Conservation (phyloP, 441 rosid genomes). For the Euphorbia corollata region DNA sequence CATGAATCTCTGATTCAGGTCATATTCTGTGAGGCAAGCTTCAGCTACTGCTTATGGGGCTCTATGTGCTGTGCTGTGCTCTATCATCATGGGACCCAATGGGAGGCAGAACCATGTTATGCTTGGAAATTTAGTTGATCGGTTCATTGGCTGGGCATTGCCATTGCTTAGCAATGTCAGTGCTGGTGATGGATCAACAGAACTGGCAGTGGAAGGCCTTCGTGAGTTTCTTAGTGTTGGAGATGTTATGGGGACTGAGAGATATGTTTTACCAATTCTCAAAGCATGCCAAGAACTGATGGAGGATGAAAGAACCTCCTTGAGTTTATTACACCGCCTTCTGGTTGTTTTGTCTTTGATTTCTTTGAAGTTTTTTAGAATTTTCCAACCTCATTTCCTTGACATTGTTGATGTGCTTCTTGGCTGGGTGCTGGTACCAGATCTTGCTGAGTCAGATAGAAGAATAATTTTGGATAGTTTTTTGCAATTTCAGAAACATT, state of each 20-base stretch:
- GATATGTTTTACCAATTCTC: slow-evolving; percentile 74
- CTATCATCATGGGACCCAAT: slow-evolving; percentile 61
- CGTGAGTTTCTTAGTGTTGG: slow-evolving; percentile 81
- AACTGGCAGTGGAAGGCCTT: slow-evolving; percentile 67
- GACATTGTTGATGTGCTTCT: slow-evolving; percentile 91
- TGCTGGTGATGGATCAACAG: slow-evolving; percentile 62
- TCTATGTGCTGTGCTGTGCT: slow-evolving; percentile 70
- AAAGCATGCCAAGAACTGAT: slow-evolving; percentile 83
- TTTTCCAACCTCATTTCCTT: slow-evolving; percentile 90
- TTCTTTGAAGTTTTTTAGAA: slow-evolving; percentile 62
- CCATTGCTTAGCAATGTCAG: slow-evolving; percentile 67
- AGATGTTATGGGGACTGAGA: slow-evolving; percentile 68
- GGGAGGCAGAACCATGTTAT: slow-evolving; percentile 80
- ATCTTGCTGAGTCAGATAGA: slow-evolving; percentile 71
- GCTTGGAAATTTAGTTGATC: slow-evolving; percentile 70
- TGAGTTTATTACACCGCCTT: slow-evolving; percentile 60
- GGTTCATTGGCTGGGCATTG: slow-evolving; percentile 82
- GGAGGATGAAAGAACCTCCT: slow-evolving; percentile 95
- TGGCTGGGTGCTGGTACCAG: slow-evolving; percentile 95
- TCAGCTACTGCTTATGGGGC: slow-evolving; percentile 79
- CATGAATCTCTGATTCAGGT: slow-evolving; percentile 38
- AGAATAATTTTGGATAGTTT: slow-evolving; percentile 77
- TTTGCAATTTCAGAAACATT: slow-evolving; percentile 91
- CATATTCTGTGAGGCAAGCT: slow-evolving; percentile 66
- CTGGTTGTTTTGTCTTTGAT: slow-evolving; percentile 63